phyloP scores from a whole-genome alignment of 2,329 filamentous ascomycete genomes.

The Colletotrichum tamarilloi region DNA sequence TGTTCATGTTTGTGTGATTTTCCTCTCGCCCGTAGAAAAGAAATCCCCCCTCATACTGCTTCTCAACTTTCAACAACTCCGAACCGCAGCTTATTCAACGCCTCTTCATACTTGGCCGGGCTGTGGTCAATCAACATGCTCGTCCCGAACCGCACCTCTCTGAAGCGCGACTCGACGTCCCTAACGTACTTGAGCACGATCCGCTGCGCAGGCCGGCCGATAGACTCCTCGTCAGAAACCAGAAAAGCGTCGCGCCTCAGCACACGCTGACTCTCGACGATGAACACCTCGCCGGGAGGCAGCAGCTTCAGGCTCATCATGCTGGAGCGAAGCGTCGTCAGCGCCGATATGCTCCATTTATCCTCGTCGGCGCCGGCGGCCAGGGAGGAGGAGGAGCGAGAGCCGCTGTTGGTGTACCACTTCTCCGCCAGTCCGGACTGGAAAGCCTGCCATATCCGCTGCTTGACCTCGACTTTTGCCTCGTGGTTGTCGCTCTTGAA shows the following conservation, averaged over 20 bases:
- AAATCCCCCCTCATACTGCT: not conserved
- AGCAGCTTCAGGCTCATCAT: slow-evolving; percentile 78
- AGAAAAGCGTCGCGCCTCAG: slow-evolving; percentile 74
- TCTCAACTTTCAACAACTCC: slow-evolving; percentile 52
- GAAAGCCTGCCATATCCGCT: slow-evolving; percentile 73
- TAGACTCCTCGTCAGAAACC: slow-evolving; percentile 54
- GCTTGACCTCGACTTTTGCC: slow-evolving; percentile 74
- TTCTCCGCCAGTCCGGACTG: slow-evolving; percentile 70
- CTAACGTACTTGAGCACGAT: slow-evolving; percentile 77
- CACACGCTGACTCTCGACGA: slow-evolving; percentile 75
- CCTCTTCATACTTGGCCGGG: slow-evolving; percentile 78
- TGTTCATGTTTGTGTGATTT: too few species aligned
- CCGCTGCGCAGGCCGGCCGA: slow-evolving; percentile 75
- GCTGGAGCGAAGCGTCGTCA: slow-evolving; percentile 73
- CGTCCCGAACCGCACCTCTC: slow-evolving; percentile 76
- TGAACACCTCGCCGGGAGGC: slow-evolving; percentile 81
- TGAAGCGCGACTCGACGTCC: slow-evolving; percentile 77
- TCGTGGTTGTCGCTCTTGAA: slow-evolving; percentile 79
- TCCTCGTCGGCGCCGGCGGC: slow-evolving; percentile 65
- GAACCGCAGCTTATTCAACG: slow-evolving; percentile 68
- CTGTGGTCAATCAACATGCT: slow-evolving; percentile 83
- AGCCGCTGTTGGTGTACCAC: slow-evolving; percentile 61
- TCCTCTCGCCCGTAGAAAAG: too few species aligned
- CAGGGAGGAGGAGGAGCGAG: slow-evolving; percentile 35
- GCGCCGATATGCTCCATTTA: slow-evolving; percentile 75